Conservation (phyloP, 257 asterid species). For the Solanum boliviense region DNA sequence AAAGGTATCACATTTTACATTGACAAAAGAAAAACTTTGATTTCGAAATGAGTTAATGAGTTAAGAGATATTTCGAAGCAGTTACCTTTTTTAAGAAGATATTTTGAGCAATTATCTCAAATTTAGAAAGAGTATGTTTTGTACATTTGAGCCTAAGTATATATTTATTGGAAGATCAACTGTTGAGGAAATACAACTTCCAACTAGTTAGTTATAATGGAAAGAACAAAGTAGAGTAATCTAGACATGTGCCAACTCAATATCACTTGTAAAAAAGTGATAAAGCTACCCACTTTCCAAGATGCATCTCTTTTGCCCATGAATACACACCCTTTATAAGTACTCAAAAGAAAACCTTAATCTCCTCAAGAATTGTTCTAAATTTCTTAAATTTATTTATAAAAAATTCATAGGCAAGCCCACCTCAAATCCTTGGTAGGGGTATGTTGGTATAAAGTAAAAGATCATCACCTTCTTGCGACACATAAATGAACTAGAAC, state of each 20-base stretch:
- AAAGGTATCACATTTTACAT: too few relatives aligned
- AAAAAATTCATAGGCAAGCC: neutral
- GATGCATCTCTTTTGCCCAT: neutral
- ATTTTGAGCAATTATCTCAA: too few relatives aligned
- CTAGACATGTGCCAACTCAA: neutral
- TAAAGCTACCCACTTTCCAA: neutral
- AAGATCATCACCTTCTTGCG: neutral
- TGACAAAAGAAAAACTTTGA: too few relatives aligned
- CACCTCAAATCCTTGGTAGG: neutral
- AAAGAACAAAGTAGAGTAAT: neutral
- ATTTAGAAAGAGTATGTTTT: too few relatives aligned
- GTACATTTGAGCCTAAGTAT: too few relatives aligned
- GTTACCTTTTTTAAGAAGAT: too few relatives aligned
- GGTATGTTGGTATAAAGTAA: neutral
- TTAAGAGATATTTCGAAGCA: too few relatives aligned
- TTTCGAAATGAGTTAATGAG: too few relatives aligned
- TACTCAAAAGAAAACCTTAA: neutral
- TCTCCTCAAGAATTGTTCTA: neutral
- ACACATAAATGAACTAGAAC: neutral
- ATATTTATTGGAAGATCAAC: too few relatives aligned
- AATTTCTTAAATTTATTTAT: neutral
- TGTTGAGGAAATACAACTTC: neutral
- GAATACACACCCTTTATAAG: neutral
- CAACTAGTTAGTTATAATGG: neutral
- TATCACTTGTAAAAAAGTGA: neutral